Evolutionary conservation across 2,329 filamentous ascomycete species (phyloP).

Genomic region (Chalaropsis thielavioides): DNA sequence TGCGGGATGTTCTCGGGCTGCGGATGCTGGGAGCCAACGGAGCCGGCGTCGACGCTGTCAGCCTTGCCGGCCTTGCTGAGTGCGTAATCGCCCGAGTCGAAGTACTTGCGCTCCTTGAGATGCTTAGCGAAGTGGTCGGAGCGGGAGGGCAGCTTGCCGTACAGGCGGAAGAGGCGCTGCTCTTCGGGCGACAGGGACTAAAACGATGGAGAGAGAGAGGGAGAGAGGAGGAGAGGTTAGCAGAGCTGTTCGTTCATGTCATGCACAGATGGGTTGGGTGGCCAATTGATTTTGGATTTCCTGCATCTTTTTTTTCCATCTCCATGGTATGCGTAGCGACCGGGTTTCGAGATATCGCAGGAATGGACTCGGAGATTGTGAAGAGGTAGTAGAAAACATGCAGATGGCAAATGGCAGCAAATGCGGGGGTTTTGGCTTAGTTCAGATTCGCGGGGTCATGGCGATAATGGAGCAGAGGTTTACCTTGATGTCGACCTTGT

Average conservation of each 20-base stretch:
- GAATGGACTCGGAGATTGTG: background rate
- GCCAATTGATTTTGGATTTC: background rate
- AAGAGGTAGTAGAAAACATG: background rate
- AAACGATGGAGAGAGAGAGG: conserved; percentile 15
- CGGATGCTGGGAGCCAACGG: conserved; percentile 87
- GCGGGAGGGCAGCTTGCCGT: conserved; percentile 93
- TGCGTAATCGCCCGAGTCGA: conserved; percentile 91
- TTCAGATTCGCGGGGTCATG: conserved; percentile 3
- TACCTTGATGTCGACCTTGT: conserved; percentile 94
- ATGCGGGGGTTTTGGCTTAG: conserved; percentile 5
- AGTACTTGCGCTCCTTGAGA: conserved; percentile 97
- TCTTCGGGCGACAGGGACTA: conserved; percentile 89
- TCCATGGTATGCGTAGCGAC: background rate
- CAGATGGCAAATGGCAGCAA: background rate
- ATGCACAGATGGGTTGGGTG: background rate
- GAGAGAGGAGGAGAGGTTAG: conserved; percentile 17
- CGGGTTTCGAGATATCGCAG: background rate
- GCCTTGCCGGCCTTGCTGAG: conserved; percentile 96
- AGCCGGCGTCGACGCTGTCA: conserved; percentile 81
- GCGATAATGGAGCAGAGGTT: conserved; percentile 27
- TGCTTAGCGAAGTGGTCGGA: conserved; percentile 97
- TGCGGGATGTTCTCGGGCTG: conserved; percentile 92
- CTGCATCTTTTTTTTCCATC: background rate
- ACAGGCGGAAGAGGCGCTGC: conserved; percentile 89
- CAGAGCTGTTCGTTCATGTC: no score